phyloP scores from a whole-genome alignment of 2,329 filamentous ascomycete genomes.

The Monosporascus sp. region DNA sequence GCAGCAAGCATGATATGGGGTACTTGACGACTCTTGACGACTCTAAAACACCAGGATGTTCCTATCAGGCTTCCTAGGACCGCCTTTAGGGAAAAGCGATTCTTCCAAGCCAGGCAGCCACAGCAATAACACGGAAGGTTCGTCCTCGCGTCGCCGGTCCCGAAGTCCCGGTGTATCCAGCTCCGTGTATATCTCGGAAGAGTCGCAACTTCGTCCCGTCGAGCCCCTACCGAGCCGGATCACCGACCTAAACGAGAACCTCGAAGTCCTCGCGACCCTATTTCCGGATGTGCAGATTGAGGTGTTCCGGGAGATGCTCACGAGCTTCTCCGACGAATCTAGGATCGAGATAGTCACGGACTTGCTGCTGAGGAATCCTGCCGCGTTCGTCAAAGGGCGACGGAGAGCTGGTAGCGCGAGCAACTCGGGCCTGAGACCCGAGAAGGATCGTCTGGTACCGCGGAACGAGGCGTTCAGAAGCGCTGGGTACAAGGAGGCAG shows the following conservation, averaged over 20 bases:
- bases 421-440: slow-evolving; percentile 15
- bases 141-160: slow-evolving; percentile 12
- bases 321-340: slow-evolving; percentile 70
- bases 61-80: slow-evolving; percentile 18
- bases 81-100: slow-evolving; percentile 16
- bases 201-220: slow-evolving; percentile 45
- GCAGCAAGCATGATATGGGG: background rate
- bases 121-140: slow-evolving; percentile 12
- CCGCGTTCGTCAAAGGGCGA: slow-evolving; percentile 65
- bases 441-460: slow-evolving; percentile 38
- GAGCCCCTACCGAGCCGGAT: slow-evolving; percentile 55
- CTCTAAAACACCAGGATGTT: slow-evolving; percentile 8
- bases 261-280: slow-evolving; percentile 63
- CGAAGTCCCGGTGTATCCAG: slow-evolving; percentile 15
- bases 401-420: slow-evolving; percentile 38
- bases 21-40: background rate
- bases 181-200: slow-evolving; percentile 49
- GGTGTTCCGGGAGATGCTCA: slow-evolving; percentile 77
- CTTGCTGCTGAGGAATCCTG: slow-evolving; percentile 65
- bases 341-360: slow-evolving; percentile 73
- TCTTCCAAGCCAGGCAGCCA: slow-evolving; percentile 11
- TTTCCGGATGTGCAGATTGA: slow-evolving; percentile 80
- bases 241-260: slow-evolving; percentile 62
- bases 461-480: slow-evolving; percentile 63
- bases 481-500: slow-evolving; percentile 62